Percentiles rank a stretch among this genome's conserved stretches.
Evolutionary conservation across 2,329 filamentous ascomycete genomes (phyloP).

Genomic region (Tolypocladium sp.): DNA sequence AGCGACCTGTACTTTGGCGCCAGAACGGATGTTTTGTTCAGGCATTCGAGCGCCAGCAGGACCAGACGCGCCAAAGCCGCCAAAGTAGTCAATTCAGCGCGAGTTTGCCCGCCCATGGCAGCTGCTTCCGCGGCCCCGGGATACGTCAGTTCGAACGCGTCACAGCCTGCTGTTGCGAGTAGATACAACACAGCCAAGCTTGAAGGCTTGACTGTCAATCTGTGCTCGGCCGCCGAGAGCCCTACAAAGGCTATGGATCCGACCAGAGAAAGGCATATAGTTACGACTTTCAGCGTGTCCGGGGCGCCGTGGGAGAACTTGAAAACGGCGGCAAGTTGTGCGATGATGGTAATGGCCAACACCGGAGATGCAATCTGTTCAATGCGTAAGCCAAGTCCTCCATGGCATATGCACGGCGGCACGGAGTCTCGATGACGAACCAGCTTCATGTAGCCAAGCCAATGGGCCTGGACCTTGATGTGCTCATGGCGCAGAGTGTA

Average conservation of each 20-base stretch:
- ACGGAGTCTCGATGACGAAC: background rate
- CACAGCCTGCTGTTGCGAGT: background rate
- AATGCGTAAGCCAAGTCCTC: background rate
- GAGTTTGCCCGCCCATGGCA: too few relatives aligned
- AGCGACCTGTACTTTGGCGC: background rate
- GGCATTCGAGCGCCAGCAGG: background rate
- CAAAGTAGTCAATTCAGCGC: background rate
- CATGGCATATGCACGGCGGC: background rate
- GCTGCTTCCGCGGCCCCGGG: background rate
- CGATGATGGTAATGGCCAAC: background rate
- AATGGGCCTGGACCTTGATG: background rate
- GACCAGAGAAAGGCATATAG: background rate
- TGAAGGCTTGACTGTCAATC: background rate
- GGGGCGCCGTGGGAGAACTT: background rate
- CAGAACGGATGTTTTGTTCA: background rate
- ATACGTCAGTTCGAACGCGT: background rate
- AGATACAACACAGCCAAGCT: background rate
- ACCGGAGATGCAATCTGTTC: background rate
- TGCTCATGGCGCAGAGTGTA: background rate
- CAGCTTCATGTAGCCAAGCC: background rate
- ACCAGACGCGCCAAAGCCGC: background rate
- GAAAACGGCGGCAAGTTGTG: background rate
- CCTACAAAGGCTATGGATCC: background rate
- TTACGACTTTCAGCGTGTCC: background rate
- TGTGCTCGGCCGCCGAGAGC: background rate